Percentiles rank a stretch among this genome's conserved stretches.
These are phyloP conservation scores for Capsicum rhomboideum DNA, from an alignment of 257 asterid species.

Conservation along the genomic window DNA sequence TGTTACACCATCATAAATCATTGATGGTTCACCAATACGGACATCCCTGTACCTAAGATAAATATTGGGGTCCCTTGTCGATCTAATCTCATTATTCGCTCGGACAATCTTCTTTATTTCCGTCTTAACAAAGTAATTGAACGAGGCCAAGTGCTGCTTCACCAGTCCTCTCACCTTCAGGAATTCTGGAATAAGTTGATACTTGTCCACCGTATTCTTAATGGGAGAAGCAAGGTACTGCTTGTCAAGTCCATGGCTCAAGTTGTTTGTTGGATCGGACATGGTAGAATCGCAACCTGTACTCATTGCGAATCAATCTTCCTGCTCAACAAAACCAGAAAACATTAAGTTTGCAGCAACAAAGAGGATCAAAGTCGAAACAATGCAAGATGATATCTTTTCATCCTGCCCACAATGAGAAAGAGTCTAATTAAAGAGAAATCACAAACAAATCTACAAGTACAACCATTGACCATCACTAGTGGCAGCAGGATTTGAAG, in stretches of 20 bases:
- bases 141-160: slow-evolving; percentile 89
- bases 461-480: neutral
- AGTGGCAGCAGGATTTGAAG: neutral
- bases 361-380: neutral
- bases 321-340: neutral
- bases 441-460: neutral
- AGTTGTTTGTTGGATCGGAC: neutral
- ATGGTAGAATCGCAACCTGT: neutral
- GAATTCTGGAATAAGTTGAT: slow-evolving; percentile 69
- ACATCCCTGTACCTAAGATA: slow-evolving; percentile 18
- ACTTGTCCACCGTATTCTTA: slow-evolving; percentile 65
- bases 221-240: slow-evolving; percentile 54
- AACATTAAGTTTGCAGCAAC: neutral
- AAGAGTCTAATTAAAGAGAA: neutral
- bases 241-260: slow-evolving; percentile 34
- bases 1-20: slow-evolving; percentile 17
- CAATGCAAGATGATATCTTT: neutral
- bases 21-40: slow-evolving; percentile 44
- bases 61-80: slow-evolving; percentile 26
- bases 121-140: slow-evolving; percentile 56
- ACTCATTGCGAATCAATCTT: neutral
- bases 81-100: slow-evolving; percentile 47
- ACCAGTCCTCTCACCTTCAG: slow-evolving; percentile 89
- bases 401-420: neutral
- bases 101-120: slow-evolving; percentile 62